phyloP scores from a whole-genome alignment of 1,284 basidiomycete species.

The Tranzscheliella williamsii region DNA sequence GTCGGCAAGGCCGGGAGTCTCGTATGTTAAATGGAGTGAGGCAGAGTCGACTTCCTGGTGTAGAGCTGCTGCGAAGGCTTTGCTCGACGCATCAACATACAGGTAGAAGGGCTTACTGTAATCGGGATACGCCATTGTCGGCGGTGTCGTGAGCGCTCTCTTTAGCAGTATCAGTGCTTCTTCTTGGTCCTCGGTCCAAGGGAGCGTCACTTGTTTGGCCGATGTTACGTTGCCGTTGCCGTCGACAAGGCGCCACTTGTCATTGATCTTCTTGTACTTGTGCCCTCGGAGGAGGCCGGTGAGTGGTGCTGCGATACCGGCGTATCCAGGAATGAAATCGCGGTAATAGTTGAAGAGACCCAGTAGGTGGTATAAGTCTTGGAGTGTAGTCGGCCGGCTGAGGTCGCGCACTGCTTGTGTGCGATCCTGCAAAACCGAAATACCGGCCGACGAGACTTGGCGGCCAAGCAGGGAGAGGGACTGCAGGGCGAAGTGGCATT shows the following conservation, averaged over 20 bases:
- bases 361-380: constrained; percentile 2
- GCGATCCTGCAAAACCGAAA: too few species aligned
- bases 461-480: too few species aligned
- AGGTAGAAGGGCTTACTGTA: too few species aligned
- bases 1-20: too few species aligned
- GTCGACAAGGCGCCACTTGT: neutral
- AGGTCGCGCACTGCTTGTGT: neutral
- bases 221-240: neutral
- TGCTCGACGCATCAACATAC: too few species aligned
- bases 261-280: neutral
- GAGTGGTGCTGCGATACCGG: neutral
- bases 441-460: too few species aligned
- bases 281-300: neutral
- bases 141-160: too few species aligned
- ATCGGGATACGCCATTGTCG: too few species aligned
- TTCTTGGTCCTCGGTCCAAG: neutral
- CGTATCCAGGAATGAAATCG: constrained; percentile 3
- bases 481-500: too few species aligned
- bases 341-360: constrained; percentile 7
- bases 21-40: too few species aligned
- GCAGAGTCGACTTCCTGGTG: too few species aligned
- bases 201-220: neutral
- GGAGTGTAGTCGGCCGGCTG: neutral
- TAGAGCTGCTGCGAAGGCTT: too few species aligned
- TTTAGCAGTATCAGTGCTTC: neutral